These are phyloP conservation scores for Dioscorea cayenensis DNA, from an alignment of 116 monocot species.

Conservation along the genomic window DNA sequence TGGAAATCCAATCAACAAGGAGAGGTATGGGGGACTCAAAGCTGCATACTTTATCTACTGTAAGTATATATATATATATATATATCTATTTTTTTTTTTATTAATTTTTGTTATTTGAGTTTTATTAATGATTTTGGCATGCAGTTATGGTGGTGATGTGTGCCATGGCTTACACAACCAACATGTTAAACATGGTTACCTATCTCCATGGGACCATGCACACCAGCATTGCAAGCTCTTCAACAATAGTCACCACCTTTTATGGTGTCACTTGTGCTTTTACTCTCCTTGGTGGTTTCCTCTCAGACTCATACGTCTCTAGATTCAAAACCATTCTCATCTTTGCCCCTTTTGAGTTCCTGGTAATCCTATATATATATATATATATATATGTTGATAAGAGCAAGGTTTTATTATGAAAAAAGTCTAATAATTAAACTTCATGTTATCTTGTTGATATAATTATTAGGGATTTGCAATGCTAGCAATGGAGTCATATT, in stretches of 20 bases:
- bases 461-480: constrained; percentile 33
- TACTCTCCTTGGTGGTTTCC: constrained; percentile 25
- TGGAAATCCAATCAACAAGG: constrained; percentile 27
- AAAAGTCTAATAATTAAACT: background rate
- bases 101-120: background rate
- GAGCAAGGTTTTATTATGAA: too few relatives aligned
- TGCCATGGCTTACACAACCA: constrained; percentile 23
- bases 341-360: constrained; percentile 13
- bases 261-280: constrained; percentile 34
- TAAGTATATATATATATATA: background rate
- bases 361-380: constrained; percentile 12
- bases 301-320: constrained; percentile 35
- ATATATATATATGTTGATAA: too few relatives aligned
- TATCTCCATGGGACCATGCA: constrained; percentile 43
- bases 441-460: background rate
- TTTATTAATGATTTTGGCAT: background rate
- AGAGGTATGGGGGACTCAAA: constrained; percentile 31
- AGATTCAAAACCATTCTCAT: constrained; percentile 42
- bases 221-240: constrained; percentile 21
- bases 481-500: constrained; percentile 41
- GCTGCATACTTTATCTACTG: constrained; percentile 7
- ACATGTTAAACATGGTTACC: constrained; percentile 29
- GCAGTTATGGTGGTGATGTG: constrained; percentile 30
- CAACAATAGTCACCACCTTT: constrained; percentile 33
- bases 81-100: constrained; percentile 3